Evolutionary conservation across 116 monocot genomes (phyloP), one percentile per base, ranked within the genome.

Genomic region (Phalaenopsis hybrid): DNA sequence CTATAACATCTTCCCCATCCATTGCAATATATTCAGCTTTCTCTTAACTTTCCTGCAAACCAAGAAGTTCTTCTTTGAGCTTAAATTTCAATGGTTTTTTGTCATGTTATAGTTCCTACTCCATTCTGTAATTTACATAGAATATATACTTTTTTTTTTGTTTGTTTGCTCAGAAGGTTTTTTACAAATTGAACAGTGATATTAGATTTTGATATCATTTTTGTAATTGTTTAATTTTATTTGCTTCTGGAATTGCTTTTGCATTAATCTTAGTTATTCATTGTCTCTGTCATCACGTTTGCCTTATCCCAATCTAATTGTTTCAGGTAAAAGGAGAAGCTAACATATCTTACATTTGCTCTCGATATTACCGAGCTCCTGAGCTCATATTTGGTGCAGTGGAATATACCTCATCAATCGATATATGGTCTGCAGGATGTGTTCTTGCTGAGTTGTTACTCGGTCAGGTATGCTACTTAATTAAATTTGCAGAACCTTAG

Each of bases 331-430:
- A 86, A 79, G 95, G 92, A 31, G 95, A 95, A 85, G 89, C 89
- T 68, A 95, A 95, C 77, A 92, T 95, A 88, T 91, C 95, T 63
- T 95, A 95, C 50, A 95, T 95, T 12, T 95, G 95, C 57, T 94
- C 94, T 61, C 92, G 95, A 25, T 95, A 95, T 85, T 95, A 95
- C 75, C 89, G 95, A 70, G 95, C 95, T 68, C 95, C 95, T 5
- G 95, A 95, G 85, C 91, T 95, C 72, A 92, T 95, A 78, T 95
- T 95, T 88, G 95, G 95, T 81, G 95, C 95, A 74, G 89, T 90
- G 16, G 95, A 91, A 76, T 95, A 95, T 83, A 91, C 92, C 55
- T 91, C 92, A 43, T 85, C 92, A 2, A 95, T 95, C 83, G 95
- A 95, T 76, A 89, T 95, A 72, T 95, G 95, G 95, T 95, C 95